Evolutionary conservation across 2,329 filamentous ascomycete genomes (phyloP).

Genomic region (Colletotrichum lupini): DNA sequence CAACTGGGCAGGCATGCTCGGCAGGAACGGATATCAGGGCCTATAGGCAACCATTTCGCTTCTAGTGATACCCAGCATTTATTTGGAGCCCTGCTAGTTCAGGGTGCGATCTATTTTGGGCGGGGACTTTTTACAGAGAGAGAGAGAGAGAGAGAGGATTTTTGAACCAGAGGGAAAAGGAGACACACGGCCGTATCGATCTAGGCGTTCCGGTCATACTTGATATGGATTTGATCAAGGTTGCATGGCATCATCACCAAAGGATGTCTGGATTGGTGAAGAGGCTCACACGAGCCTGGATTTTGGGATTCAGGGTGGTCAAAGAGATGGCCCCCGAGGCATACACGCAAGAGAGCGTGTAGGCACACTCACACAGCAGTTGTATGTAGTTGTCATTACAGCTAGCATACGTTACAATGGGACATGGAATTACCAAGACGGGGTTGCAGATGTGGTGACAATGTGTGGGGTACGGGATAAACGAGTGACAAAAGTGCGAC

Average conservation of each 20-base stretch:
- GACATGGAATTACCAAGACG: slow-evolving; percentile 7
- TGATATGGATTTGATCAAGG: slow-evolving; percentile 10
- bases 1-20: slow-evolving; percentile 37
- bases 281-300: not conserved
- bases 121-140: not conserved
- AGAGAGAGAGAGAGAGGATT: not conserved
- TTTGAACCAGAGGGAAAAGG: not conserved
- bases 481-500: slow-evolving; percentile 26
- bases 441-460: not conserved
- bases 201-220: slow-evolving; percentile 27
- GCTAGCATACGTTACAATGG: slow-evolving; percentile 17
- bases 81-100: slow-evolving; percentile 33
- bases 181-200: slow-evolving; percentile 2
- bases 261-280: not conserved
- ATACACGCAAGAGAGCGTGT: slow-evolving; percentile 8
- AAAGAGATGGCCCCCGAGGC: not conserved
- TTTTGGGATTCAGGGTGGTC: not conserved
- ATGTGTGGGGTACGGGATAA: not conserved
- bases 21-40: slow-evolving; percentile 34
- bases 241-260: not conserved
- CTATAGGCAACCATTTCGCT: slow-evolving; percentile 32
- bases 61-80: slow-evolving; percentile 36
- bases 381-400: slow-evolving; percentile 17
- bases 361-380: not conserved
- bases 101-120: slow-evolving; percentile 31